These are phyloP conservation scores for Helminthosporium solani DNA, from an alignment of 2,329 filamentous ascomycete species.

Conservation along the genomic window DNA sequence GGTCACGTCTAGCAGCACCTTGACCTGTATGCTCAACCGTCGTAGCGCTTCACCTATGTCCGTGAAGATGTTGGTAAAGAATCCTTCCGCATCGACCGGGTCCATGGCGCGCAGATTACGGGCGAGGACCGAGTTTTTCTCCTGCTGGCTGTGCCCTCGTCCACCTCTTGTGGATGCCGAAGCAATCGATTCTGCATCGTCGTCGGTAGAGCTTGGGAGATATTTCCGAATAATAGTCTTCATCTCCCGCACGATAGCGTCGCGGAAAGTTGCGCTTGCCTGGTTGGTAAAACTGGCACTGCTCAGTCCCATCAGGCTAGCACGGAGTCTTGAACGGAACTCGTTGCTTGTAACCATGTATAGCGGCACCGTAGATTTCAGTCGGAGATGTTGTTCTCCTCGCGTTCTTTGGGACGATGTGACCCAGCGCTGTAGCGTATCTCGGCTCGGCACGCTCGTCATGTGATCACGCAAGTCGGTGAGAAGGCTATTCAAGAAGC, in stretches of 20 bases:
- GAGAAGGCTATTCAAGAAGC: constrained; percentile 76
- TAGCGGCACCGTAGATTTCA: constrained; percentile 69
- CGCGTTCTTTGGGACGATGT: constrained; percentile 71
- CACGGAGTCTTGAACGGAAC: constrained; percentile 68
- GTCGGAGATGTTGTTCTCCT: constrained; percentile 61
- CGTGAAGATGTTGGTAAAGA: constrained; percentile 81
- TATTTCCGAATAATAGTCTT: constrained; percentile 80
- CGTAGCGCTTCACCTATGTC: constrained; percentile 84
- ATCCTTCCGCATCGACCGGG: constrained; percentile 77
- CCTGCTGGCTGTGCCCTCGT: constrained; percentile 69
- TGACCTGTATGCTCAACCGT: constrained; percentile 84
- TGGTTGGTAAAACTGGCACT: constrained; percentile 76
- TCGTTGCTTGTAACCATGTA: constrained; percentile 74
- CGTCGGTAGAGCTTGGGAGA: constrained; percentile 88
- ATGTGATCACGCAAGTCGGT: constrained; percentile 79
- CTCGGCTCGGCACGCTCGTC: constrained; percentile 66
- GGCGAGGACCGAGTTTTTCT: constrained; percentile 85
- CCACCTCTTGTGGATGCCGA: constrained; percentile 76
- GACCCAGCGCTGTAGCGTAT: constrained; percentile 84
- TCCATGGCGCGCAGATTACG: constrained; percentile 85
- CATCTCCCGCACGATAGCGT: constrained; percentile 81
- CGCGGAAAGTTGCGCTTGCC: constrained; percentile 81
- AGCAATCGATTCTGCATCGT: constrained; percentile 88
- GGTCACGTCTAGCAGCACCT: constrained; percentile 90
- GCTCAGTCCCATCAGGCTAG: constrained; percentile 75